Evolutionary conservation across 116 monocot genomes (phyloP), one percentile per base, ranked within the genome.

Genomic region (Phalaenopsis hybrid): DNA sequence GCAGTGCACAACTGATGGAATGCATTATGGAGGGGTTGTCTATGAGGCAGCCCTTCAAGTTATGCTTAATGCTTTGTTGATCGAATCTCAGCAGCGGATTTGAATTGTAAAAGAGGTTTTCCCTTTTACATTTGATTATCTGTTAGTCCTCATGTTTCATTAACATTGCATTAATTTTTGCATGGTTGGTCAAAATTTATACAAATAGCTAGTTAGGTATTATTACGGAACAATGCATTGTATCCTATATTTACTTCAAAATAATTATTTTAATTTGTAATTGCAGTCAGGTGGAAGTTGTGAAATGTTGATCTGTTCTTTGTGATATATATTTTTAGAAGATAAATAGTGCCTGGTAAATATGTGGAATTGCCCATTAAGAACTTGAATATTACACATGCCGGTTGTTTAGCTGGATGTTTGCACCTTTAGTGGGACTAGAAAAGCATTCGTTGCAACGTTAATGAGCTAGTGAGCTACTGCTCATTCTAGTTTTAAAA

Each of bases 21-120:
- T 97, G 91, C 97, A 97, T 79, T 97, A 97, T 52, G 83, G 85
- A 52, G 79, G 55, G 8, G 83, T 68, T 0, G 94, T 97, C 3
- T 97, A 97, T 79, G 92, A 97, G 57, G 91, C 94, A 0, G 90
- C 86, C 0, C 79, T 97, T 16, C 97, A 97, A 9, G 78, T 97
- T 74, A 90, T 97, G 94, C 86, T 97, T 18, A 94, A 94, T 83
- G 92, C 91, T 11, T 61, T 96, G 80, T 78, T 92, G 79, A 84
- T 92, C 0, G 92, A 91, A 74, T 92, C 92, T 7, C 86, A 89
- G 16, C 41, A 72, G 41, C 33, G 5, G 33, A 72, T 72, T 17
- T 72, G 37, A 72, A 41, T 41, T 15, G 37, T 17, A 15, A 15
- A 16, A 33, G 15, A 72, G 72, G 72, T 72, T 72, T 72, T 37